Conservation (phyloP, 2,329 filamentous ascomycete genomes). For the Pseudonectria buxi region DNA sequence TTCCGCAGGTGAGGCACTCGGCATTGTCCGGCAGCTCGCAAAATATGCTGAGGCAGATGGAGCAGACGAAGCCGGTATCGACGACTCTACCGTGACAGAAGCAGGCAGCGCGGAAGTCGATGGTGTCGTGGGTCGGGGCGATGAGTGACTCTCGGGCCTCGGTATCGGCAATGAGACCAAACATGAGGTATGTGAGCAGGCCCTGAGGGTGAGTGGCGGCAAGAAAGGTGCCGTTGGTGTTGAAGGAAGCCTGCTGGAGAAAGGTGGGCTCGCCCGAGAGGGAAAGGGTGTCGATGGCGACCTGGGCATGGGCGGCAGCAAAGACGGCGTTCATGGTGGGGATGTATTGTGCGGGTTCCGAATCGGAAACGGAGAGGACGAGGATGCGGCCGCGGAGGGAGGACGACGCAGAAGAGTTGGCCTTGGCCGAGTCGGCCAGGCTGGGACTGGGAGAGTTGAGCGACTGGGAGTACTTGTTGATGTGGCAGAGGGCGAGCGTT, state of each 20-base stretch:
- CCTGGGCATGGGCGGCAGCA: conserved; percentile 78
- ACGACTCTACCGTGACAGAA: conserved; percentile 93
- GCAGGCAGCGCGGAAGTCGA: conserved; percentile 96
- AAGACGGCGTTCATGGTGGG: conserved; percentile 98
- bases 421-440: conserved; percentile 30
- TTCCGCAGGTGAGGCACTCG: conserved; percentile 78
- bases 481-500: conserved; percentile 81
- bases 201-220: conserved; percentile 55
- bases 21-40: conserved; percentile 58
- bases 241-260: conserved; percentile 77
- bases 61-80: conserved; percentile 91
- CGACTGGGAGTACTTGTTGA: conserved; percentile 71
- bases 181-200: conserved; percentile 88
- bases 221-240: conserved; percentile 53
- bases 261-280: conserved; percentile 83
- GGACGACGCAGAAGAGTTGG: conserved; percentile 22
- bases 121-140: conserved; percentile 71
- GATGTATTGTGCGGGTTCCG: conserved; percentile 86
- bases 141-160: conserved; percentile 57
- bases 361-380: conserved; percentile 80
- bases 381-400: conserved; percentile 60
- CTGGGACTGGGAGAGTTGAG: conserved; percentile 50
- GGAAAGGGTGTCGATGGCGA: conserved; percentile 89
- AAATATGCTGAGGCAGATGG: conserved; percentile 92
- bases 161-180: conserved; percentile 71